A percentile compares a stretch with the other conserved stretches of the same genome.
phyloP scores from a whole-genome alignment of 2,329 filamentous ascomycete species.

The Pseudogymnoascus sp. region DNA sequence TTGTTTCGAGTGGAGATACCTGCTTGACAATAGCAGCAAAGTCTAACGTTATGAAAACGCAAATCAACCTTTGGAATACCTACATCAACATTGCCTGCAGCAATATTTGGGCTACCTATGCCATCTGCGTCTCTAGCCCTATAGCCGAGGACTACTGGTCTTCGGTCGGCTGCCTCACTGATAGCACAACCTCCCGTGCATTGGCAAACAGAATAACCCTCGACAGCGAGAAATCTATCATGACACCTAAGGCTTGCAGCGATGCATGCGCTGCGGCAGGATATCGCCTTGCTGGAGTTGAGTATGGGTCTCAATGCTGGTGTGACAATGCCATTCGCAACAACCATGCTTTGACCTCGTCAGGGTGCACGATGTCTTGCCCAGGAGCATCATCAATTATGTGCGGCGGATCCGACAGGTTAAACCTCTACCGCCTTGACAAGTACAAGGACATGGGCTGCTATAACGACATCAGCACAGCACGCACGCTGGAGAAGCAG shows the following conservation, averaged over 20 bases:
- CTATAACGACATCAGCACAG: background rate
- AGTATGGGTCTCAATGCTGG: background rate
- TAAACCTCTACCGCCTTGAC: slow-evolving; percentile 9
- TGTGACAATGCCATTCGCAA: background rate
- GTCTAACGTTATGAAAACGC: background rate
- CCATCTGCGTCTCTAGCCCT: background rate
- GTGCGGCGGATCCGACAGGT: slow-evolving; percentile 12
- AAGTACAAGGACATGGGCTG: background rate
- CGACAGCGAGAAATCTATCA: background rate
- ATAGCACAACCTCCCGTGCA: background rate
- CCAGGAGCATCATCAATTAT: slow-evolving; percentile 6
- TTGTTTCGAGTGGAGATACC: background rate
- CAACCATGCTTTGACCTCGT: background rate
- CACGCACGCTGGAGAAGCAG: background rate
- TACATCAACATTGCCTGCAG: background rate
- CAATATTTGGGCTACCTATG: background rate
- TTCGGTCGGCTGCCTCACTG: background rate
- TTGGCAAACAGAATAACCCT: background rate
- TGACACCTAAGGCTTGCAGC: background rate
- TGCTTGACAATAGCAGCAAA: background rate
- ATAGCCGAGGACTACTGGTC: background rate
- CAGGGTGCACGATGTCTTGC: slow-evolving; percentile 13
- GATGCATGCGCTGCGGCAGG: background rate
- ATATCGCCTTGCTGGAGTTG: background rate
- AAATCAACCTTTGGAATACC: background rate